phyloP scores from a whole-genome alignment of 2,329 filamentous ascomycete genomes.

The Cladorrhinum sp. region DNA sequence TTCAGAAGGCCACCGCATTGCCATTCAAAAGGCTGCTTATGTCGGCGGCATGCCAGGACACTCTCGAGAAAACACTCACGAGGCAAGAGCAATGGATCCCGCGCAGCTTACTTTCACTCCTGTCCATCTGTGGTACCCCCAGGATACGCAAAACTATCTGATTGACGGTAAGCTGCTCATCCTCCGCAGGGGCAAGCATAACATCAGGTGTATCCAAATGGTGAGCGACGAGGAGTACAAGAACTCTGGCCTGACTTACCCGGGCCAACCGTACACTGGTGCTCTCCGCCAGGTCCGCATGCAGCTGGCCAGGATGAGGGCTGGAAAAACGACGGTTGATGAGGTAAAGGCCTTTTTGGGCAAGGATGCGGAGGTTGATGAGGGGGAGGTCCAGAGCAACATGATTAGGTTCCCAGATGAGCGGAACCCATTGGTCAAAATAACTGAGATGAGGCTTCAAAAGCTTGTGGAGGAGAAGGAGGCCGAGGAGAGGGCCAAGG shows the following conservation, averaged over 20 bases:
- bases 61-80: slow-evolving; percentile 23
- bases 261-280: slow-evolving; percentile 52
- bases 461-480: slow-evolving; percentile 3
- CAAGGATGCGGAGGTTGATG: not conserved
- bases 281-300: slow-evolving; percentile 42
- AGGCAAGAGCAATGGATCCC: slow-evolving; percentile 23
- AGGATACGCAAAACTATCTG: slow-evolving; percentile 58
- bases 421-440: not conserved
- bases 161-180: slow-evolving; percentile 59
- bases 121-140: slow-evolving; percentile 56
- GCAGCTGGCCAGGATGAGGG: slow-evolving; percentile 34
- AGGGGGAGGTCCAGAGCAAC: not conserved
- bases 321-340: slow-evolving; percentile 27
- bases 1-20: slow-evolving; percentile 58
- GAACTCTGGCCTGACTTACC: slow-evolving; percentile 47
- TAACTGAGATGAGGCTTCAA: slow-evolving; percentile 9
- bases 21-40: slow-evolving; percentile 55
- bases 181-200: slow-evolving; percentile 62
- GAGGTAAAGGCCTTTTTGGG: slow-evolving; percentile 28
- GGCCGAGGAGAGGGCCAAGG: not conserved
- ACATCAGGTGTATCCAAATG: slow-evolving; percentile 59
- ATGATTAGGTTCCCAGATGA: slow-evolving; percentile 3
- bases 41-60: slow-evolving; percentile 52
- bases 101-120: slow-evolving; percentile 56
- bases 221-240: slow-evolving; percentile 55